Evolutionary conservation across 768 basidiomycete genomes (phyloP).

Genomic region (Termitomyces sp.): DNA sequence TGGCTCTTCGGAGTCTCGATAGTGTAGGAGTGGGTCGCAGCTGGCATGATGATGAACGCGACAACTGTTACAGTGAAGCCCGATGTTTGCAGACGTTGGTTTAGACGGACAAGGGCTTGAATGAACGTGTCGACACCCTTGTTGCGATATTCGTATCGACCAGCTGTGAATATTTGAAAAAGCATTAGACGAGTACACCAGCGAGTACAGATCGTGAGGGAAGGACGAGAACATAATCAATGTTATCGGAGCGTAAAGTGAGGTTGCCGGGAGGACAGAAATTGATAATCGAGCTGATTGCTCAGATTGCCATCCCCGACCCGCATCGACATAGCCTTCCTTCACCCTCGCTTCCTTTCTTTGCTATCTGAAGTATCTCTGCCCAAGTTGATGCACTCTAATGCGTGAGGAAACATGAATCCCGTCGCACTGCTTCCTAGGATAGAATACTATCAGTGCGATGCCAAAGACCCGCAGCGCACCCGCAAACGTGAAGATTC

Average conservation of each 20-base stretch:
- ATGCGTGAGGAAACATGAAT: constrained; percentile 37
- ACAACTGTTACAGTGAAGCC: constrained; percentile 84
- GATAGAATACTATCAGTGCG: constrained; percentile 73
- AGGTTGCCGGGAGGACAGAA: not conserved
- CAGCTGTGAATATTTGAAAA: constrained; percentile 93
- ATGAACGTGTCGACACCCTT: constrained; percentile 99
- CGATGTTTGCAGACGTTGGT: constrained; percentile 50
- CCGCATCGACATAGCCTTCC: constrained; percentile 70
- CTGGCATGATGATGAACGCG: constrained; percentile 99
- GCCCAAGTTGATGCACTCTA: not conserved
- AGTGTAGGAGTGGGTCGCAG: constrained; percentile 93
- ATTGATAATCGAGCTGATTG: constrained; percentile 36
- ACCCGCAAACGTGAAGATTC: constrained; percentile 70
- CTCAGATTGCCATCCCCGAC: constrained; percentile 76
- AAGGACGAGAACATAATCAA: no score
- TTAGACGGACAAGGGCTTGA: constrained; percentile 85
- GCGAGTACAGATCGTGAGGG: not conserved
- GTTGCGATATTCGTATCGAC: constrained; percentile 97
- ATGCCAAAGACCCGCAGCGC: constrained; percentile 63
- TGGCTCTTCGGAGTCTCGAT: constrained; percentile 95
- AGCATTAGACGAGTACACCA: not conserved
- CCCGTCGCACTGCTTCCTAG: constrained; percentile 83
- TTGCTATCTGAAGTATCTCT: constrained; percentile 55
- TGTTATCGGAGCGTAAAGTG: no score
- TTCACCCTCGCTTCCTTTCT: constrained; percentile 71